Base-by-base conservation (phyloP, 2,329 filamentous ascomycete species). In the Drechslera avenae region DNA sequence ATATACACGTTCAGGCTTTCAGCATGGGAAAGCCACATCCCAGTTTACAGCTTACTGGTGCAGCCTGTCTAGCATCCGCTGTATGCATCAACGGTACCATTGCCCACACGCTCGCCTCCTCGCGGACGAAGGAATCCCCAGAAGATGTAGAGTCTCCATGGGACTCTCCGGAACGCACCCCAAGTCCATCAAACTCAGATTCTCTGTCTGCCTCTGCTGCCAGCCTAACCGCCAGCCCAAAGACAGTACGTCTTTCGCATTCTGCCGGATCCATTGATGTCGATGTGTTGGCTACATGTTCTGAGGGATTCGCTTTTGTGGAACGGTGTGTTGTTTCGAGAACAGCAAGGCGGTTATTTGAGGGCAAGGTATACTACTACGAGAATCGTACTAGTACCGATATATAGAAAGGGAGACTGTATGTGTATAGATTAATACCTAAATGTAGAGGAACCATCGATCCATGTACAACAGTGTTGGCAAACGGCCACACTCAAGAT, bases 1-100 rank as follows among this genome's bases (percentile, higher is more conserved):
- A 62, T 10, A 42, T 70, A 10, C 50, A 59, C 28, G 62, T 65
- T 6, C 50, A 57, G 8, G 64, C 66, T 5, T 69, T 67, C 37
- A 66, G 62, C 30, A 71, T 71, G 68, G 66, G 67, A 7, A 68
- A 66, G 31, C 60, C 65, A 23, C 68, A 70, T 35, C 67, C 68
- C 19, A 68, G 64, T 36, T 45, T 71, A 39, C 68, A 71, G 40
- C 57, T 71, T n/a, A 71, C 67, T 7, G 68, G 68, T 3, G 68
- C 68, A 7, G 68, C 68, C 8, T 71, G 66, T 41, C 41, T 71
- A 12, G 66, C 54, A 5, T 59, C 66, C 12, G 67, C 67, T 7
- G 62, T 61, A 9, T 69, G 66, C 37, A 63, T 64, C 12, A 52
- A 64, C 19, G 68, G 64, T 17, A 70, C 66, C 2, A 50, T 69